These are phyloP conservation scores for Prosopis cineraria DNA, from an alignment of 306 rosid species.

Conservation along the genomic window DNA sequence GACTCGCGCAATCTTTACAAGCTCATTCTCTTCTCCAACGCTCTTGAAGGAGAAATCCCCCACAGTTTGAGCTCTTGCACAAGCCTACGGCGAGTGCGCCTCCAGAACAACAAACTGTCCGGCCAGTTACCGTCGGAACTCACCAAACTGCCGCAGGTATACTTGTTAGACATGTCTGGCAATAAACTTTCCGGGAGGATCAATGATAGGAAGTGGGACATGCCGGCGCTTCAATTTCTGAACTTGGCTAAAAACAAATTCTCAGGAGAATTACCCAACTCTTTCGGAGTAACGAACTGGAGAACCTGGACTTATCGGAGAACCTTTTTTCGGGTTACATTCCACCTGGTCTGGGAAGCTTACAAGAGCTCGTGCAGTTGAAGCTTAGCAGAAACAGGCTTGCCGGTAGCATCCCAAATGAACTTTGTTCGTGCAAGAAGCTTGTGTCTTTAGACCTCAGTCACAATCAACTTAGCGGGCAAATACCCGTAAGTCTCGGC, in stretches of 20 bases:
- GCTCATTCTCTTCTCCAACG: constrained; percentile 71
- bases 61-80: constrained; percentile 44
- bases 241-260: constrained; percentile 64
- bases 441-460: constrained; percentile 78
- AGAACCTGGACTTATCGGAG: constrained; percentile 65
- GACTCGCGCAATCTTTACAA: constrained; percentile 51
- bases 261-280: constrained; percentile 62
- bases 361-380: constrained; percentile 57
- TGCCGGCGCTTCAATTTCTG: constrained; percentile 83
- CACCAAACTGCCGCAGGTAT: constrained; percentile 47
- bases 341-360: constrained; percentile 32
- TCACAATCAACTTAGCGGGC: constrained; percentile 59
- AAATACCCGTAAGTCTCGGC: constrained; percentile 55
- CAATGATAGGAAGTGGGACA: constrained; percentile 58
- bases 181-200: constrained; percentile 70
- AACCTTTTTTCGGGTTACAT: constrained; percentile 67
- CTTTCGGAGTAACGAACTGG: constrained; percentile 55
- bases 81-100: constrained; percentile 60
- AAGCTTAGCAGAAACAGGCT: constrained; percentile 69
- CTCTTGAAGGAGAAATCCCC: constrained; percentile 52
- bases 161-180: constrained; percentile 79
- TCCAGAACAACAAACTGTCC: constrained; percentile 72
- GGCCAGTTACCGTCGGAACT: constrained; percentile 47
- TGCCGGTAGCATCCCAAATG: constrained; percentile 58
- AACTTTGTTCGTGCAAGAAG: constrained; percentile 56